Base-by-base conservation (phyloP, 345 rosid species). In the Eucalyptus victrix region DNA sequence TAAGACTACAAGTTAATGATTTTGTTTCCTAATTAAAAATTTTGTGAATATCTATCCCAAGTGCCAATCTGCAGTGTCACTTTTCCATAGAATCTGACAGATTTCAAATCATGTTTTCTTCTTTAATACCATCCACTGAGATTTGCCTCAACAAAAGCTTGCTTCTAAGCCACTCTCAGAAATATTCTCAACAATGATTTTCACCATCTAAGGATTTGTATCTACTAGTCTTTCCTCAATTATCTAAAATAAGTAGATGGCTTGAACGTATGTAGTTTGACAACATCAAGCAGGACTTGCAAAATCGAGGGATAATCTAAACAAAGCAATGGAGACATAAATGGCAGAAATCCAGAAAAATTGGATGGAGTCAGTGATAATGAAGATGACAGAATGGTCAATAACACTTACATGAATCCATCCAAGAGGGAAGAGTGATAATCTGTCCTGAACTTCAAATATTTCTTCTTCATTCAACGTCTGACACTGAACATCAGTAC, bases 391-490 rank as follows among this genome's bases (percentile, higher is more conserved):
- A 76, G 83, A 76, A 76, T 19, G 56, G 88, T 54, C 44, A 32
- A 53, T 87, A 80, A 49, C 40, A 94, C 96, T 95, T 94, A 96
- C 99, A 92, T 96, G 98, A 92, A 98, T 98, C 99, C 99, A 98
- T 45, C 99, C 98, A 90, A 98, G 96, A 49, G 98, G 96, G 87
- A 98, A 95, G 90, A 97, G 97, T 40, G 98, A 96, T 88, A 96
- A 89, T 89, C 88, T 95, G 90, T 97, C 99, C 83, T 98, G 99
- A 90, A 96, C 95, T 95, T 98, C 99, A 67, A 97, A 98, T 88
- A 97, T 97, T 91, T 97, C 98, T 93, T 98, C 98, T 93, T 98
- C 99, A 60, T 97, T 97, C 86, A 96, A 91, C 86, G 99, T 96
- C 89, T 94, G 96, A 90, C 99, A 98, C 99, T 96, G 95, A 53